Evolutionary conservation across 108 stramenopile species (phyloP), one percentile per base, ranked within the genome.

Genomic region (Discostella pseudostelligera): DNA sequence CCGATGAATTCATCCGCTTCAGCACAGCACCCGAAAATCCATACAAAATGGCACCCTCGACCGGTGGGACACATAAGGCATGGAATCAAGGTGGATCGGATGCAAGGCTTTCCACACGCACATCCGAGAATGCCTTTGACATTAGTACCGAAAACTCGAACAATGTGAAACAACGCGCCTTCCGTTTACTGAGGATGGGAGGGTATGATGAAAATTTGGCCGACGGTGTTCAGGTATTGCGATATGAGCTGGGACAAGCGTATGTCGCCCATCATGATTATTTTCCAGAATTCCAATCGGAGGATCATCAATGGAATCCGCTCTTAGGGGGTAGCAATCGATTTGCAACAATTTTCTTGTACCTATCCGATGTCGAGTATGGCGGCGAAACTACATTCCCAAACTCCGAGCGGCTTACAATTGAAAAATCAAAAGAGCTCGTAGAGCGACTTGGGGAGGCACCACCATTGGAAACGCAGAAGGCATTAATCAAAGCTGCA

Each of bases 311-410:
- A 43, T 80, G 74, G 51, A 74, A 80, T 59, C 70, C 76, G 43
- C 48, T 68, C 37, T 16, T 62, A 9, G 81, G 81, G 37, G 87
- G 87, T 3, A 84, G 84, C 59, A 88, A 88, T 61, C 85, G 87
- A 21, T 84, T 87, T 54, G 87, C 87, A 5, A 88, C 87, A 16
- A 64, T 88, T 51, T 84, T 88, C 39, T 53, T 88, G 13, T 89
- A 89, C 62, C 70, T 89, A 24, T 81, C 76, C 14, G 86, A 88
- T 48, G 88, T 87, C 10, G 83, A 67, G 26, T 76, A 48, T 44
- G 88, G 88, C 7, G 88, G 88, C n/a, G 81, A 89, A 60, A 89
- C 88, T 10, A 74, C 83, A 24, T 89, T 89, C 47, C 85, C 85
- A 1, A 17, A 44, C 1, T 54, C 50, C 29, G 64, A 72, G 7